Evolutionary conservation across 2,329 filamentous ascomycete genomes (phyloP), one percentile per base, ranked within the genome.

Genomic region (Fusarium fujikuroi): DNA sequence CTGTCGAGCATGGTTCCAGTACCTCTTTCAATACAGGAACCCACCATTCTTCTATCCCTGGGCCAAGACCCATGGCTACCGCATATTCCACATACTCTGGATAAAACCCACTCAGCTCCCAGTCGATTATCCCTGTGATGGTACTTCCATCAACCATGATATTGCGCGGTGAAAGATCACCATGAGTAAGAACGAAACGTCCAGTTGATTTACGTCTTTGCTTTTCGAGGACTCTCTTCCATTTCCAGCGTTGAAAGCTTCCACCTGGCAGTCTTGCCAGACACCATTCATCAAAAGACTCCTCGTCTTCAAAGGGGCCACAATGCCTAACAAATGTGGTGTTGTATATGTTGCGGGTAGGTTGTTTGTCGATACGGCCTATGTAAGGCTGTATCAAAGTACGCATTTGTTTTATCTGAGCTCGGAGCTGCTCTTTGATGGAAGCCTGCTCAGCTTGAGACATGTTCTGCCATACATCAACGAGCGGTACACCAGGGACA

Each of bases 101-200:
- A 36, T 63, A 67, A 9, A 63, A 67, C 5, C 64, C 64, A 3
- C 59, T 52, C 6, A 50, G 2, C 28, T 67, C 64, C 64, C 60
- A 64, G 14, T 67, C 60, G 18, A 67, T 40, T 1, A 67, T 67
- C 3, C 59, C 60, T 0, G 64, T 56, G 18, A 64, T 53, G 2
- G 23, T 56, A 1, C 46, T 47, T n/a, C n/a, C 53, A 2, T 59
- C 19, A 28, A 67, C 46, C 21, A 67, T 40, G 16, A 67, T 59
- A 37, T 64, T 67, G 0, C 64, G 46, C 1, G 64, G 64, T 21
- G 46, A 30, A 7, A 67, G 9, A n/a, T 67, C 53, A 1, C 64
- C 60, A n/a, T 67, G 64, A 0, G 64, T 63, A 6, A 67, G 28
- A 1, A 67, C 39, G 10, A 63, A 60, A 0, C 21, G 40, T 23